Evolutionary conservation across 306 rosid genomes (phyloP).

Genomic region (Dalbergia cochinchinensis): DNA sequence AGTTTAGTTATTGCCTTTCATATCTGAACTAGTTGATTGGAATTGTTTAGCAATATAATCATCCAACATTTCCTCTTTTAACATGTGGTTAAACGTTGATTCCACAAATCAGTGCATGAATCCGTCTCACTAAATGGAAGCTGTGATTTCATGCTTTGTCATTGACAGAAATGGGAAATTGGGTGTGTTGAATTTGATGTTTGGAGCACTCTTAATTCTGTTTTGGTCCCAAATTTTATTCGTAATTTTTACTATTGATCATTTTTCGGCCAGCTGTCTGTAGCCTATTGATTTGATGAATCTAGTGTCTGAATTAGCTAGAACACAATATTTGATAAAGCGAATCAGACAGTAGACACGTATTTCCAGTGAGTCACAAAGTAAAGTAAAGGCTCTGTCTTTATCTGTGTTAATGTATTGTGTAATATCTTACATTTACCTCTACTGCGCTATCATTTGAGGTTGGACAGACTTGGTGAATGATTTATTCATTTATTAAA

Average conservation of each 20-base stretch:
- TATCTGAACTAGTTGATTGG: too few relatives aligned
- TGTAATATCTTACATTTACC: constrained; percentile 4
- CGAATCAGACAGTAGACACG: neutral
- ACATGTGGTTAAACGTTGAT: too few relatives aligned
- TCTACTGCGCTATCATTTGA: neutral
- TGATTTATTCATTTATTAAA: constrained; percentile 30
- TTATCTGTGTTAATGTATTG: neutral
- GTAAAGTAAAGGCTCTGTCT: neutral
- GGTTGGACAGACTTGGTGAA: constrained; percentile 12
- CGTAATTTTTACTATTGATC: neutral
- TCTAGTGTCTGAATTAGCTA: neutral
- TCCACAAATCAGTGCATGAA: too few relatives aligned
- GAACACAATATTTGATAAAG: neutral
- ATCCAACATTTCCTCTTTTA: too few relatives aligned
- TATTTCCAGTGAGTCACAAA: neutral
- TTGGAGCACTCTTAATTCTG: neutral
- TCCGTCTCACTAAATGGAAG: neutral
- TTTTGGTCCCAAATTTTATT: neutral
- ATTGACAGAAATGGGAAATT: neutral
- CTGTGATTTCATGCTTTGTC: constrained; percentile 21
- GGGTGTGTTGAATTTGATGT: neutral
- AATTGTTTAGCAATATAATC: too few relatives aligned
- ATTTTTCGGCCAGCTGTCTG: neutral
- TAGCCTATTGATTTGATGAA: constrained; percentile 1
- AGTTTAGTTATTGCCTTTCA: too few relatives aligned